Evolutionary conservation across 2,329 filamentous ascomycete species (phyloP).

Genomic region (Atkinsonella hypoxylon): DNA sequence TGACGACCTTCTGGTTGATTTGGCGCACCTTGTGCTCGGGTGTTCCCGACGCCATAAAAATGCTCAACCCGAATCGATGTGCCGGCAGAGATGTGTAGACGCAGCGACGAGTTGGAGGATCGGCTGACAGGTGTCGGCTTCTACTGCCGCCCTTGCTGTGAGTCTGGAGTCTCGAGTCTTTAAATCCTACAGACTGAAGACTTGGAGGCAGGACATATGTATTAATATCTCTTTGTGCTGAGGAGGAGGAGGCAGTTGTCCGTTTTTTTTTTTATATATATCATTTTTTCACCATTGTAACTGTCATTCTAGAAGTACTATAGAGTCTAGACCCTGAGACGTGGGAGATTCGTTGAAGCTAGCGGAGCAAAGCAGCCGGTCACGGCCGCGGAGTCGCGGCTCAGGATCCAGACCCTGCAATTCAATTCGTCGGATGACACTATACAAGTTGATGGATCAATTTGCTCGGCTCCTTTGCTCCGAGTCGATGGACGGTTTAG

Average conservation of each 20-base stretch:
- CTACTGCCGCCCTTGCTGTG: no score
- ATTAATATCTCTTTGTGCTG: no score
- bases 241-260: no score
- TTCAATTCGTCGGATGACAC: not conserved
- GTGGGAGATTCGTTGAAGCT: not conserved
- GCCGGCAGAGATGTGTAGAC: no score
- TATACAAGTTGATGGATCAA: not conserved
- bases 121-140: no score
- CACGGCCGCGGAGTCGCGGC: not conserved
- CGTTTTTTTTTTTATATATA: no score
- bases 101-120: no score
- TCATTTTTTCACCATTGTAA: no score
- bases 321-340: not conserved
- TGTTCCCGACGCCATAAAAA: not conserved
- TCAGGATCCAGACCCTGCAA: not conserved
- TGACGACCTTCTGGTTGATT: not conserved
- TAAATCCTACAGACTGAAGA: no score
- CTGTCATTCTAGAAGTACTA: no score
- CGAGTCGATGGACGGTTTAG: not conserved
- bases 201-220: no score
- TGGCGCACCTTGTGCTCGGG: not conserved
- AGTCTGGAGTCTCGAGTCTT: no score
- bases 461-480: not conserved
- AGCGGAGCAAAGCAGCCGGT: not conserved
- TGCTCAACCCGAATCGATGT: not conserved